These are phyloP conservation scores for Geotrichum carabidarum DNA, from an alignment of 1,139 yeast species.

Conservation along the genomic window DNA sequence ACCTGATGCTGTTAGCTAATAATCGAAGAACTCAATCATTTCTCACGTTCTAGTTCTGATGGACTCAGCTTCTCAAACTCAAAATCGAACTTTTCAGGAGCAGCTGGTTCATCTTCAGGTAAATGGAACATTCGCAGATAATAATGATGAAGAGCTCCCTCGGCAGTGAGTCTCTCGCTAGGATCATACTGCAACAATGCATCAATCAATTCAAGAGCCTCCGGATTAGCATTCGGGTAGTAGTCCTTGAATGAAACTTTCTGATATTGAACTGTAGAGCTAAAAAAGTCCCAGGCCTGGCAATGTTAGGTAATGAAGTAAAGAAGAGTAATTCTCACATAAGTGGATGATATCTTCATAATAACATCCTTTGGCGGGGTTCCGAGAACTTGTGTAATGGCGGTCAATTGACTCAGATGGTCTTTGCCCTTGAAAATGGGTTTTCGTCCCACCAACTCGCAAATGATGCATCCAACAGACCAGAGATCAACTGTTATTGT, in stretches of 20 bases:
- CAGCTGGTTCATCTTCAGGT: slow-evolving; percentile 75
- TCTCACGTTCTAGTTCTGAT: slow-evolving; percentile 17
- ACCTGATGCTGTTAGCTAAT: slow-evolving; percentile 57
- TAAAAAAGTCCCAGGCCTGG: slow-evolving; percentile 22
- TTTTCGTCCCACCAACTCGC: slow-evolving; percentile 75
- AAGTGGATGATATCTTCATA: slow-evolving; percentile 63
- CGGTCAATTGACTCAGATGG: slow-evolving; percentile 77
- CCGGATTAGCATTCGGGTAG: slow-evolving; percentile 67
- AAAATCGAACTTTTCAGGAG: slow-evolving; percentile 68
- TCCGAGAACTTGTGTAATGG: slow-evolving; percentile 71
- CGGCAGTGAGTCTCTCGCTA: slow-evolving; percentile 68
- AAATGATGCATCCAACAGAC: slow-evolving; percentile 92
- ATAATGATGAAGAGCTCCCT: slow-evolving; percentile 74
- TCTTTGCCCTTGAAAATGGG: slow-evolving; percentile 83
- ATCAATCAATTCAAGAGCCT: slow-evolving; percentile 68
- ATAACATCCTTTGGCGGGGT: slow-evolving; percentile 72
- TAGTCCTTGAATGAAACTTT: slow-evolving; percentile 56
- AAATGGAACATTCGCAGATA: slow-evolving; percentile 81
- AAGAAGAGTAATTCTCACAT: slow-evolving; percentile 52
- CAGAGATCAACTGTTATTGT: slow-evolving; percentile 71
- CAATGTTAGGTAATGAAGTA: slow-evolving; percentile 46
- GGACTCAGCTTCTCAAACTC: slow-evolving; percentile 59
- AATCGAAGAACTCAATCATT: not conserved
- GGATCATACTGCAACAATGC: slow-evolving; percentile 78
- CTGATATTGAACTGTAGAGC: slow-evolving; percentile 20